phyloP scores from a whole-genome alignment of 2,329 filamentous ascomycete species.

The Whalleya microplaca region DNA sequence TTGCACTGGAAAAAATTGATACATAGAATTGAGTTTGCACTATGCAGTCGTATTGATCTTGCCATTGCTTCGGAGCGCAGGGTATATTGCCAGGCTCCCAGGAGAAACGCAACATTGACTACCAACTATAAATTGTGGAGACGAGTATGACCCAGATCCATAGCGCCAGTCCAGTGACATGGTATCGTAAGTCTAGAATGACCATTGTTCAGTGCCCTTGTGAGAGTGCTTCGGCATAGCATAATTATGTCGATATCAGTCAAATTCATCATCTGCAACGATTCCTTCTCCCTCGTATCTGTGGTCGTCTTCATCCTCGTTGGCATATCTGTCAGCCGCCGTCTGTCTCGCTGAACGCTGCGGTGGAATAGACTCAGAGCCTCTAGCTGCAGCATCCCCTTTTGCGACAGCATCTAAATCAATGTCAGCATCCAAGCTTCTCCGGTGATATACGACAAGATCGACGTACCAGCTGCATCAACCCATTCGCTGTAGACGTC shows the following conservation, averaged over 20 bases:
- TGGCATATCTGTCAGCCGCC: slow-evolving; percentile 37
- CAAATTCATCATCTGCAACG: slow-evolving; percentile 59
- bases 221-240: background rate
- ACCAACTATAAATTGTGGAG: background rate
- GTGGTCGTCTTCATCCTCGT: slow-evolving; percentile 53
- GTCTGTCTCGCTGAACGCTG: slow-evolving; percentile 26
- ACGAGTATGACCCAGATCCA: background rate
- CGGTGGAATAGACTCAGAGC: slow-evolving; percentile 17
- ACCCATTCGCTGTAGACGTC: slow-evolving; percentile 99
- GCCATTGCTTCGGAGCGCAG: background rate
- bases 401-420: slow-evolving; percentile 55
- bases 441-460: background rate
- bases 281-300: slow-evolving; percentile 59
- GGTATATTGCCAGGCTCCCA: background rate
- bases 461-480: slow-evolving; percentile 69
- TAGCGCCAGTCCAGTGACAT: background rate
- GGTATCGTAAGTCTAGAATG: background rate
- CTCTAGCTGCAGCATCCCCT: slow-evolving; percentile 34
- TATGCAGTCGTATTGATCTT: background rate
- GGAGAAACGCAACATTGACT: background rate
- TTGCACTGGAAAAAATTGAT: background rate
- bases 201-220: background rate
- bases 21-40: background rate
- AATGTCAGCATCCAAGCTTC: slow-evolving; percentile 15
- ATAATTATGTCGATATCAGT: slow-evolving; percentile 42